phyloP scores from a whole-genome alignment of 768 basidiomycete genomes.

The Peribolospora kevripleyi region DNA sequence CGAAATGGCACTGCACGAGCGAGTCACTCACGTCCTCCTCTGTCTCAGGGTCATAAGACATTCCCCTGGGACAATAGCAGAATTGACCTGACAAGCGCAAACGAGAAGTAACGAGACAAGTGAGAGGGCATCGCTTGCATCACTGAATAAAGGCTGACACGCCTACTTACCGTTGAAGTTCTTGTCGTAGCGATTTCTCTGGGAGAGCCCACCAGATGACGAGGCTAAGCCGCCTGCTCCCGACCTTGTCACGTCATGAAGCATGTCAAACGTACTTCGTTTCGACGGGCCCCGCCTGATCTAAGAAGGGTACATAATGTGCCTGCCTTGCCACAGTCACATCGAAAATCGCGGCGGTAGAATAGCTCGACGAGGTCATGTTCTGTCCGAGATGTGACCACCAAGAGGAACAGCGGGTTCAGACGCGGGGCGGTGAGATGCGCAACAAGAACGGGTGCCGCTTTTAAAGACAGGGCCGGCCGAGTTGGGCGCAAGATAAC shows the following conservation, averaged over 20 bases:
- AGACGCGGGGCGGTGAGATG: background rate
- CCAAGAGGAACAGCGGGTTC: no score
- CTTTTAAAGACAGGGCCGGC: background rate
- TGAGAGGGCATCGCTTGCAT: no score
- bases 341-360: conserved; percentile 12
- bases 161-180: conserved; percentile 8
- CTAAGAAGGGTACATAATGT: no score
- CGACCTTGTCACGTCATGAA: conserved; percentile 4
- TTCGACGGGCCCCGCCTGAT: background rate
- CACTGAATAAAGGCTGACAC: no score
- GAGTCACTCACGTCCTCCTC: conserved; percentile 7
- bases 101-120: no score
- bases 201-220: background rate
- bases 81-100: conserved; percentile 1
- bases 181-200: conserved; percentile 10
- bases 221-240: background rate
- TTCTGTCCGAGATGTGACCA: background rate
- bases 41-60: conserved; percentile 12
- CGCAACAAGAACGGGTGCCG: background rate
- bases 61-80: conserved; percentile 9
- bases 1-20: background rate
- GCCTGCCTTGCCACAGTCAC: conserved; percentile 12
- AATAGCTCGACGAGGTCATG: conserved; percentile 16
- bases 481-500: background rate
- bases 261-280: conserved; percentile 8